These are phyloP conservation scores for Fonsecaea erecta DNA, from an alignment of 2,329 filamentous ascomycete genomes.

Conservation along the genomic window DNA sequence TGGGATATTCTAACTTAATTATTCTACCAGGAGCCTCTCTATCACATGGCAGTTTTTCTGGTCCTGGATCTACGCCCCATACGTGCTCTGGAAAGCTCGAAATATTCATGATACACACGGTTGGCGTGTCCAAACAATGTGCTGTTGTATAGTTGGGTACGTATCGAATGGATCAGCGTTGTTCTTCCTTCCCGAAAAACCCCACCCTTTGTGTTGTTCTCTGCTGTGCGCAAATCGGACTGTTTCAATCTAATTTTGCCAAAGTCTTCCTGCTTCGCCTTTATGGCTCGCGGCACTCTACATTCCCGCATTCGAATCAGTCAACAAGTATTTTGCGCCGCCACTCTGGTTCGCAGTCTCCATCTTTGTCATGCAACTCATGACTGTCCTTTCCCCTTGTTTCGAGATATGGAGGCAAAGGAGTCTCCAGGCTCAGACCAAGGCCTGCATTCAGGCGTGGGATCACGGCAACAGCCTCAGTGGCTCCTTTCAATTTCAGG, in stretches of 20 bases:
- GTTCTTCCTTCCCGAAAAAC: too few relatives aligned
- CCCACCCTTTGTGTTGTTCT: too few relatives aligned
- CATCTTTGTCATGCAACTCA: slow-evolving; percentile 63
- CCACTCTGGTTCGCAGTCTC: slow-evolving; percentile 64
- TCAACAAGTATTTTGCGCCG: slow-evolving; percentile 61
- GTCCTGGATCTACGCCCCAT: slow-evolving; percentile 66
- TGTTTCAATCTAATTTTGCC: slow-evolving; percentile 28
- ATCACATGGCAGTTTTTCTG: slow-evolving; percentile 67
- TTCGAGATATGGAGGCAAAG: slow-evolving; percentile 39
- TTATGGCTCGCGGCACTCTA: slow-evolving; percentile 63
- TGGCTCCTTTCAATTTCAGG: not conserved
- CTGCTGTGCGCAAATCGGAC: too few relatives aligned
- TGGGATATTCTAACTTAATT: slow-evolving; percentile 7
- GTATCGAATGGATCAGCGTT: too few relatives aligned
- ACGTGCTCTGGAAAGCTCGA: slow-evolving; percentile 62
- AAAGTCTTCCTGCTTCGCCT: slow-evolving; percentile 62
- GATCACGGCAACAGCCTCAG: slow-evolving; percentile 38
- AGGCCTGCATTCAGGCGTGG: slow-evolving; percentile 36
- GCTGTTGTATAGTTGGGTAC: slow-evolving; percentile 42
- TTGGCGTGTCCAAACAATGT: slow-evolving; percentile 64
- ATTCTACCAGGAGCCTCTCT: slow-evolving; percentile 56
- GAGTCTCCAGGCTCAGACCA: not conserved
- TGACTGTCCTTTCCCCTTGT: slow-evolving; percentile 63
- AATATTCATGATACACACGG: slow-evolving; percentile 64
- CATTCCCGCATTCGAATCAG: slow-evolving; percentile 54